A percentile compares a stretch with the other conserved stretches of the same genome.
These are phyloP conservation scores for Paecilomyces niveus DNA, from an alignment of 2,329 filamentous ascomycete genomes.

Conservation along the genomic window DNA sequence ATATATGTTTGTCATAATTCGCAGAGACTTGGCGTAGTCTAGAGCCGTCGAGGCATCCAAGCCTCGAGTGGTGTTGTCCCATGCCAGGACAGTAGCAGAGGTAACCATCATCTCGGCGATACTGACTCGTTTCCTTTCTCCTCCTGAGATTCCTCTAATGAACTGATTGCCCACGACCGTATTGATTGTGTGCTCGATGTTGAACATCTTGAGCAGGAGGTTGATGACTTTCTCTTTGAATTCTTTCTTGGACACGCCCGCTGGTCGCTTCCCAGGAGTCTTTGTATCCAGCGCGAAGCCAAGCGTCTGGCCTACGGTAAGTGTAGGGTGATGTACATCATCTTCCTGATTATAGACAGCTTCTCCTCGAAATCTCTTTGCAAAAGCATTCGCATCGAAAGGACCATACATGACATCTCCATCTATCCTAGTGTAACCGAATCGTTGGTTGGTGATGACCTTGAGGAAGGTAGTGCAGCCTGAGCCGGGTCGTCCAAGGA, in stretches of 20 bases:
- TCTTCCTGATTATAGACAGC: slow-evolving; percentile 72
- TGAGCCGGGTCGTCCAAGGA: slow-evolving; percentile 35
- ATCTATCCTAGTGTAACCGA: slow-evolving; percentile 52
- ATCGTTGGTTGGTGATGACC: slow-evolving; percentile 63
- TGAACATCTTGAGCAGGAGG: slow-evolving; percentile 64
- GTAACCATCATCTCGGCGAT: slow-evolving; percentile 72
- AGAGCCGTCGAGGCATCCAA: slow-evolving; percentile 67
- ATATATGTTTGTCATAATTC: slow-evolving; percentile 59
- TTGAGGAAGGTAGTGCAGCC: slow-evolving; percentile 78
- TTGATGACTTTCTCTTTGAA: slow-evolving; percentile 57
- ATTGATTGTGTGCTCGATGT: slow-evolving; percentile 62
- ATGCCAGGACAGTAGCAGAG: slow-evolving; percentile 59
- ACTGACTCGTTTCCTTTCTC: slow-evolving; percentile 71
- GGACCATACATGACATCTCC: slow-evolving; percentile 53
- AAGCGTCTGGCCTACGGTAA: slow-evolving; percentile 68
- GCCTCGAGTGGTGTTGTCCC: slow-evolving; percentile 70
- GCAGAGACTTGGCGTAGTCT: slow-evolving; percentile 63
- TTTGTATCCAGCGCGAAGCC: slow-evolving; percentile 64
- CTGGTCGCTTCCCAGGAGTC: slow-evolving; percentile 55
- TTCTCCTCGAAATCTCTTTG: slow-evolving; percentile 39
- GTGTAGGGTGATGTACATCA: slow-evolving; percentile 69
- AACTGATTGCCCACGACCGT: slow-evolving; percentile 72
- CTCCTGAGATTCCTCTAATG: slow-evolving; percentile 63
- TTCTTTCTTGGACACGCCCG: slow-evolving; percentile 54
- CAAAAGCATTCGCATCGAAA: slow-evolving; percentile 45